Evolutionary conservation across 1,139 yeast genomes (phyloP), one percentile per base, ranked within the genome.

Genomic region (Sugiyamaella japonica): DNA sequence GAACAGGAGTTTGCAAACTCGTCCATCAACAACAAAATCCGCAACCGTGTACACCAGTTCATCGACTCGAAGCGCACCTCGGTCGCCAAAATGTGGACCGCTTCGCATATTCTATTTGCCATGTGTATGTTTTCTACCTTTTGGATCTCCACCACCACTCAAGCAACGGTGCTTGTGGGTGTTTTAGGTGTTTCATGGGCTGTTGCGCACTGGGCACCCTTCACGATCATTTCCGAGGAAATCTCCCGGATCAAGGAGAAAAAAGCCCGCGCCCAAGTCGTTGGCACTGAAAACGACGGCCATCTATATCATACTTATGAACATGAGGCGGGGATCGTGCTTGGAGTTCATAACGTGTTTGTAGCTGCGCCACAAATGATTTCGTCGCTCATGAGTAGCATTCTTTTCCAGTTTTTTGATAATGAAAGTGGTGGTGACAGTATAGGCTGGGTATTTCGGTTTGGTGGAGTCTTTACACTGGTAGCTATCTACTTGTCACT

Each of bases 151-250:
- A 60, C 66, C 8, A 65, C 66, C 16, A 20, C 46, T 1, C 59
- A 58, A 0, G 75, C 74, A 1, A 66, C 73, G 3, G 53, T 61
- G 1, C 55, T 71, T 5, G 69, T 73, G 3, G 72, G 67, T 1
- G 51, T 68, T 3, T 64, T 72, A 39, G 77, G 77, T 1, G 57
- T 72, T 36, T 61, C 73, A 10, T 74, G 77, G 77, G 75, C 76
- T 1, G 64, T 70, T 23, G 66, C 74, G 0, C 65, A 70, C 12
- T 73, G 77, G 77, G 74, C 73, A 0, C 77, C 77, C 5, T 74
- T 69, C 54, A 66, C 76, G 0, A 57, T 73, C 4, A 65, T 74
- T 8, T 71, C 75, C 1, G 72, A 71, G 55, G 73, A 73, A 40
- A 68, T 73, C 28, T 68, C 73, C 38, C 52, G 63, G 28, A 50